Evolutionary conservation across 2,329 filamentous ascomycete species (phyloP), one percentile per base, ranked within the genome.

Genomic region (Penicillium olsonii): DNA sequence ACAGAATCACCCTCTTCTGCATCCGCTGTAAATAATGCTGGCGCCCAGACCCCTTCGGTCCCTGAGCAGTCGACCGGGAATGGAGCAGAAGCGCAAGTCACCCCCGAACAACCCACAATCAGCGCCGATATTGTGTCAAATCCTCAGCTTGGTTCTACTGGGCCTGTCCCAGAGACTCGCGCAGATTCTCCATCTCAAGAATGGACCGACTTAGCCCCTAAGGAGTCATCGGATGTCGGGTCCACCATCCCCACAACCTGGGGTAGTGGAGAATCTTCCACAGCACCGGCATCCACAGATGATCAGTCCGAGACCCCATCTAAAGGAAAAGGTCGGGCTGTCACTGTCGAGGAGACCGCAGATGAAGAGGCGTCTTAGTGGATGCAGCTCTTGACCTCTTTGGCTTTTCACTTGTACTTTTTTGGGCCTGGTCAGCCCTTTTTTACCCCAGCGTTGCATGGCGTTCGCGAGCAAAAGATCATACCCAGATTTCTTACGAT

Each of bases 261-360:
- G 50, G 52, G 55, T 24, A 45, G 19, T 15, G 35, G 27, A 19
- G 24, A 42, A 24, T 19, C 40, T 12, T n/a, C 37, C n/a, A 17
- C 46, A n/a, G 24, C 41, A 20, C n/a, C 52, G 5, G 42, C 18
- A 15, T 34, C 42, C 5, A 12, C 42, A 1, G 60, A 59, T 7
- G 48, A 46, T 10, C 41, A 42, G 6, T 19, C 61, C 6, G 56
- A 57, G n/a, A 63, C 65, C 22, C 37, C 54, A 15, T 61, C 61
- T 22, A 70, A 70, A 39, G 69, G 69, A 24, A 72, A 72, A 54
- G 50, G 56, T 10, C 62, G 67, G 19, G 58, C 63, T 29, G 60
- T 62, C 19, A 69, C 67, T 1, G 67, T 71, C n/a, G 69, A 72
- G 57, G 69, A 72, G 39, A 56, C 53, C 12, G 55, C 29, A 8